Conservation (phyloP, 148 eudicot genomes). For the Amaranthus hypochondriacus region DNA sequence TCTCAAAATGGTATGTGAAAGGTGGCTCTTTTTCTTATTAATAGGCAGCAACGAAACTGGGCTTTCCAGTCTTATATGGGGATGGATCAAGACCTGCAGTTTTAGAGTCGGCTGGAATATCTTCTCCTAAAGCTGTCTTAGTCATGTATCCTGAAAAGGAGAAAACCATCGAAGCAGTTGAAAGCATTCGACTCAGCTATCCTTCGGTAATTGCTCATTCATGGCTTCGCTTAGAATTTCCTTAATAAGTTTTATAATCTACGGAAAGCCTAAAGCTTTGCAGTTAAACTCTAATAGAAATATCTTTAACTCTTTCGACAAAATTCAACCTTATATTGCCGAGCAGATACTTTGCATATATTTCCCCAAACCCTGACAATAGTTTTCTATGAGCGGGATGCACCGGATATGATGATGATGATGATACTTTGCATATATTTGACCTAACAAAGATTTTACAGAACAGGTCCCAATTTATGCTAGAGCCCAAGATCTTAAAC, state of each 20-base stretch:
- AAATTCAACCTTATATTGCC: too few relatives aligned
- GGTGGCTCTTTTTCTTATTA: neutral
- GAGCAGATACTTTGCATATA: too few relatives aligned
- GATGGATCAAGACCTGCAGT: constrained; percentile 93
- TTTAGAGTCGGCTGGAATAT: constrained; percentile 83
- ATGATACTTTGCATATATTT: neutral
- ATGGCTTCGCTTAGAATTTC: neutral
- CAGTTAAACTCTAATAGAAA: neutral
- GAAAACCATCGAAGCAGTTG: constrained; percentile 71
- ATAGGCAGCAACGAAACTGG: constrained; percentile 82
- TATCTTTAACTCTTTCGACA: neutral
- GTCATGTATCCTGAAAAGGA: constrained; percentile 77
- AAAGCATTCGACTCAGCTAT: constrained; percentile 80
- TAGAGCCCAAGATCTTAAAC: constrained; percentile 73
- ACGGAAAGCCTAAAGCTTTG: neutral
- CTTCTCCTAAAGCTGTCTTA: constrained; percentile 91
- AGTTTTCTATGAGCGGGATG: too few relatives aligned
- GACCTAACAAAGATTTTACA: constrained; percentile 10
- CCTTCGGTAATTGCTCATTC: constrained; percentile 51
- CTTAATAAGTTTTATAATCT: neutral
- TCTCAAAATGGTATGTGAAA: too few relatives aligned
- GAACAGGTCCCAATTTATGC: constrained; percentile 84
- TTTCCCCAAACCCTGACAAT: too few relatives aligned
- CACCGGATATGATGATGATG: neutral
- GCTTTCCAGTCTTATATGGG: constrained; percentile 89